These are phyloP conservation scores for Aspergillus glaucus DNA, from an alignment of 2,329 filamentous ascomycete genomes.

Conservation along the genomic window DNA sequence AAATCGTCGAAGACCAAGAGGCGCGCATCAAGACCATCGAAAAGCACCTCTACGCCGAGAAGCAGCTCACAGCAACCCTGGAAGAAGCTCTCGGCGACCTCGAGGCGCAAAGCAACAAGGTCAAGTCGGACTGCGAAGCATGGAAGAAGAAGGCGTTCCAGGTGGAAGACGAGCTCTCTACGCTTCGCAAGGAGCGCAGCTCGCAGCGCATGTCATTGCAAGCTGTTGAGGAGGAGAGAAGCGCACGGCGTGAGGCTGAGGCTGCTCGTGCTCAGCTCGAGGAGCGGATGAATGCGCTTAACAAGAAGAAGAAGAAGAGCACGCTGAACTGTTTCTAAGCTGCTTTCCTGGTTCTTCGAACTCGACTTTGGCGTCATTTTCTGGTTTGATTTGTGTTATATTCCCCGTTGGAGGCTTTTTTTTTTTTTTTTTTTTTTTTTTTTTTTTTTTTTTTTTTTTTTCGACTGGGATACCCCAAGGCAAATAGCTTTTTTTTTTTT, in stretches of 20 bases:
- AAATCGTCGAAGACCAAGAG: conserved; percentile 92
- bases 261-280: conserved; percentile 82
- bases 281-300: conserved; percentile 88
- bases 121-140: conserved; percentile 80
- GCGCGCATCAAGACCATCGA: conserved; percentile 91
- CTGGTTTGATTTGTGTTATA: background rate
- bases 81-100: conserved; percentile 94
- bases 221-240: conserved; percentile 92
- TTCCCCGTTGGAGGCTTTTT: background rate
- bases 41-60: conserved; percentile 92
- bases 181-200: conserved; percentile 53
- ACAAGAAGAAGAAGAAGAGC: conserved; percentile 89
- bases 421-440: background rate
- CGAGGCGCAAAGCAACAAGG: conserved; percentile 83
- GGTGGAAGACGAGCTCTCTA: conserved; percentile 58
- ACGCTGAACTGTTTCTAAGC: conserved; percentile 92
- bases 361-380: background rate
- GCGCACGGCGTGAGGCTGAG: conserved; percentile 85
- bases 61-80: conserved; percentile 88
- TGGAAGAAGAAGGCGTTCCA: conserved; percentile 82
- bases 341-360: background rate
- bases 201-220: conserved; percentile 64
- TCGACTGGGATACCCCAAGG: too few species aligned
- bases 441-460: background rate
- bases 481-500: conserved; percentile 1